Evolutionary conservation across 495 filamentous ascomycete genomes (phyloP).

Genomic region (Penicillium taxi): DNA sequence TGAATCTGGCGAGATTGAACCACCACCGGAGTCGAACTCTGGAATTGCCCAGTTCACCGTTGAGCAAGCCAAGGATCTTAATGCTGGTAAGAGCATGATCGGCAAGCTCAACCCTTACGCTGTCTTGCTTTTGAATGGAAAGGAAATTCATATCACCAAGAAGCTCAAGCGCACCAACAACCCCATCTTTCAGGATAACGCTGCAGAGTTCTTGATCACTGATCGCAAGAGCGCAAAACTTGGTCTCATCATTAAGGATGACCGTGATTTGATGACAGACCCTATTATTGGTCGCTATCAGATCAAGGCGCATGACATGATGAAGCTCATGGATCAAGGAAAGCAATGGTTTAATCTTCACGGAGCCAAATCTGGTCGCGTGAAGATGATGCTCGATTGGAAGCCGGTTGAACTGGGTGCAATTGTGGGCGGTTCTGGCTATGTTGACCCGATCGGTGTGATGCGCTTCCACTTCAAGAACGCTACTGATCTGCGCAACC

Average conservation of each 20-base stretch:
- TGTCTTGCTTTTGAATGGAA: constrained; percentile 77
- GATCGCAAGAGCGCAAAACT: constrained; percentile 84
- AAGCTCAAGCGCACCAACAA: constrained; percentile 95
- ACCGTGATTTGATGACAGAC: constrained; percentile 75
- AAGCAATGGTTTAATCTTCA: constrained; percentile 92
- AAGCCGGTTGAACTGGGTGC: constrained; percentile 85
- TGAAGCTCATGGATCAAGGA: constrained; percentile 83
- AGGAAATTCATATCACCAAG: constrained; percentile 74
- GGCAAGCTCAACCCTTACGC: constrained; percentile 88
- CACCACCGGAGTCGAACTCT: constrained; percentile 79
- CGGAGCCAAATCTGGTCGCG: constrained; percentile 73
- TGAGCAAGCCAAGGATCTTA: constrained; percentile 92
- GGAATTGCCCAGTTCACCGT: constrained; percentile 90
- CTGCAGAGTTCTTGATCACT: constrained; percentile 88
- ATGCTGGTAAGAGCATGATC: constrained; percentile 80
- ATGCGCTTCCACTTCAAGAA: constrained; percentile 88
- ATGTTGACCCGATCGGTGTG: constrained; percentile 86
- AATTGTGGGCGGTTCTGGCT: constrained; percentile 71
- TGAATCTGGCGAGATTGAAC: constrained; percentile 67
- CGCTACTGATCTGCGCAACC: constrained; percentile 74
- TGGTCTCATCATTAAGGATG: constrained; percentile 89
- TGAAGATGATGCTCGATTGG: constrained; percentile 86
- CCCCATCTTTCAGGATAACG: constrained; percentile 83
- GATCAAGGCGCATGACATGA: constrained; percentile 87
- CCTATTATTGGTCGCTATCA: constrained; percentile 84